Evolutionary conservation across 2,329 filamentous ascomycete genomes (phyloP), one percentile per base, ranked within the genome.

Genomic region (Aspergillus neoniger): DNA sequence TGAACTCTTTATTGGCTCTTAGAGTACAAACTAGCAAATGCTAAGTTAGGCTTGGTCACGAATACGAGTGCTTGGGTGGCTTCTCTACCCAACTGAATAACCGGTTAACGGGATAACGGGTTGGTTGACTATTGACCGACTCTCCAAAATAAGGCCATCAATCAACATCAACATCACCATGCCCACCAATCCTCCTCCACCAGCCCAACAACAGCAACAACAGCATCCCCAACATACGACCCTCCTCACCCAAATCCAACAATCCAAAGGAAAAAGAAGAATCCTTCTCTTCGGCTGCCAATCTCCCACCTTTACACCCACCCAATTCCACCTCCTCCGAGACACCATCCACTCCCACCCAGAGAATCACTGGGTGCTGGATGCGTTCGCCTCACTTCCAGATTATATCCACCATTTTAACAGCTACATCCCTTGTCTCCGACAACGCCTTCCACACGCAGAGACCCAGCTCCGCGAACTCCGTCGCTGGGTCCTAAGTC

Each of bases 251-350:
- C 43, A 8, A 51, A 36, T 6, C 48, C 47, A 12, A 28, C 25
- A 28, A 28, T 8, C 25, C 25, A 28, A 25, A 25, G 23, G 5
- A 8, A 25, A 8, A 28, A 28, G 0, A 8, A 58, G 61, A 3
- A 43, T 67, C 17, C 56, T 67, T 1, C 25, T 67, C 2, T 67
- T 67, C 51, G 65, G 65, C 25, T 67, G 64, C 19, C 65, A 67
- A 57, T 65, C 64, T 36, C 57, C 65, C 4, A 57, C 61, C 7
- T 67, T 67, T 39, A 44, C 57, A 8, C 51, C 50, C 3, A n/a
- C 55, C 3, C 59, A 65, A 19, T 67, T 67, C 17, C 59, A 21
- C 1, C 59, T 25, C 5, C 62, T 67, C 19, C 60, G 65, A 12
- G 50, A 23, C 1, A 50, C 44, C 1, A 54, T 67, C 9, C 61